Percentiles rank a stretch among this genome's conserved stretches.
These are phyloP conservation scores for Solanum arcanum DNA, from an alignment of 257 asterid species.

Conservation along the genomic window DNA sequence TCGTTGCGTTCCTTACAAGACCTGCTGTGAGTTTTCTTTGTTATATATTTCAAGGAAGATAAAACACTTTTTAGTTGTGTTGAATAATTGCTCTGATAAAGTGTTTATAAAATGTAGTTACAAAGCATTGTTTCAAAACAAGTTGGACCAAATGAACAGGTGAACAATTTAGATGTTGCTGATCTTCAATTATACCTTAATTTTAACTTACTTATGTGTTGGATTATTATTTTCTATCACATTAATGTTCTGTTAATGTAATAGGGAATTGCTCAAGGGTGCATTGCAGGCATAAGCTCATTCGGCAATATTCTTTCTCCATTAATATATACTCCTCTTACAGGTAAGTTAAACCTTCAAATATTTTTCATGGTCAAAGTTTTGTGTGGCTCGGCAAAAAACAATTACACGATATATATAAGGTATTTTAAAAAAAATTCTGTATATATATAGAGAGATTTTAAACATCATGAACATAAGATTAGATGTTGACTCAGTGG, in stretches of 20 bases:
- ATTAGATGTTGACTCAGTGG: not conserved
- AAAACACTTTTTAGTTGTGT: not conserved
- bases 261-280: constrained; percentile 10
- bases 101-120: not conserved
- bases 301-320: constrained; percentile 1
- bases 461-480: not conserved
- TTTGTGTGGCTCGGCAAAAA: not conserved
- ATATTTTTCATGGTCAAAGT: not conserved
- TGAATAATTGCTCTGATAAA: not conserved
- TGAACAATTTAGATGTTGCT: not conserved
- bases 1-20: not conserved
- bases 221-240: not conserved
- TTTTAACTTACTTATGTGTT: not conserved
- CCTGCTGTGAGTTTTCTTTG: not conserved
- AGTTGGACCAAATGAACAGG: constrained; percentile 8
- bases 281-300: not conserved
- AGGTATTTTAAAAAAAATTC: too few relatives aligned
- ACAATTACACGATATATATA: too few relatives aligned
- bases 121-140: constrained; percentile 10
- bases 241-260: not conserved
- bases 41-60: not conserved
- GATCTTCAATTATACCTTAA: not conserved
- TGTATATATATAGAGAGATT: too few relatives aligned
- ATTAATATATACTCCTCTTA: constrained; percentile 2
- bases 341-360: not conserved